Base-by-base conservation (phyloP, 2,329 filamentous ascomycete species). In the Xylariaceae sp. region DNA sequence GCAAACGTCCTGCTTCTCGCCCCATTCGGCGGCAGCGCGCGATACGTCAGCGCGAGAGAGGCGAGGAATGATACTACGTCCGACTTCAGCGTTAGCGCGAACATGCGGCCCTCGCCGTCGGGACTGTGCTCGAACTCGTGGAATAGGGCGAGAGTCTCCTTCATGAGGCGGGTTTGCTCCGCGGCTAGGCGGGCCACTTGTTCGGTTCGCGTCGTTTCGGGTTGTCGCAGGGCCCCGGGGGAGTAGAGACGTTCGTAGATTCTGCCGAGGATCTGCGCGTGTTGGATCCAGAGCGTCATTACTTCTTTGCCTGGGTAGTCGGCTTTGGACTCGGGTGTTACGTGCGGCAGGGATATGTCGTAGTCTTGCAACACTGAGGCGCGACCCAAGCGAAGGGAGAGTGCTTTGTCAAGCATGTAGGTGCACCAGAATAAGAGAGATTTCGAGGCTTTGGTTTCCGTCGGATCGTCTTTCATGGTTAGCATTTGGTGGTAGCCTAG, bases 181-280 rank as follows among this genome's bases (percentile, higher is more conserved):
- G 55, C 58, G 5, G 61, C 62, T 7, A 70, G 58, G 30, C 52
- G 53, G 39, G 52, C 58, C 15, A 65, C 72, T 46, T 70, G 66
- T 15, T 62, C 62, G 9, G 61, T 58, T 7, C 72, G 64, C 11
- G 65, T 56, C 7, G 61, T 46, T 9, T 66, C 64, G 0, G 65
- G 55, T 49, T 72, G 66, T 1, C 64, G 60, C 14, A 72, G 64
- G 0, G 71, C 68, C 5, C 68, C 70, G 1, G 70, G 69, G 27
- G 68, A 71, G 56, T 83, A 83, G 2, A 83, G 62, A 3, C 74
- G 67, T 58, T 81, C 74, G 51, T 82, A 83, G 22, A 82, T 75
- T 5, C 75, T 71, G 2, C 78, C 77, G 46, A 82, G 76, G 9
- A 80, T 73, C n/a, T 70, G 71, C n/a, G 77, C 75, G 11, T 78